These are phyloP conservation scores for Echites panduratus DNA, from an alignment of 257 asterid species.

Conservation along the genomic window DNA sequence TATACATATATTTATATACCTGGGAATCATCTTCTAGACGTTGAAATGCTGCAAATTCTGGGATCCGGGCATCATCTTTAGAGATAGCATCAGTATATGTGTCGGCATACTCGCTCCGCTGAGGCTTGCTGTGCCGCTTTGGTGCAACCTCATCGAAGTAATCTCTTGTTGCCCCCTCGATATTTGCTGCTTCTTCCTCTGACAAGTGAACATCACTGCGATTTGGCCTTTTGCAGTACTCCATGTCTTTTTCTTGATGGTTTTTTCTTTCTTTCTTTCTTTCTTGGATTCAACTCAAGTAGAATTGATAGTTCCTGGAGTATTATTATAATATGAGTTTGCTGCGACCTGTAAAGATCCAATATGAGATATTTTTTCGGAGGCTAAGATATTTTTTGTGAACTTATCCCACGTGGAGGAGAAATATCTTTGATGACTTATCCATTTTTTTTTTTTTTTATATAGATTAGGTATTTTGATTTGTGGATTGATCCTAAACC, in stretches of 20 bases:
- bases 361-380: conserved; percentile 1
- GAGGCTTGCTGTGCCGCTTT: conserved; percentile 86
- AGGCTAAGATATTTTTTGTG: conserved; percentile 6
- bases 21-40: conserved; percentile 59
- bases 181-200: conserved; percentile 53
- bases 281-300: background rate
- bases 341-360: background rate
- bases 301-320: too few species aligned
- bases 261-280: background rate
- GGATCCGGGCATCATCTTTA: conserved; percentile 26
- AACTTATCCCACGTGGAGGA: conserved; percentile 4
- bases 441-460: too few species aligned
- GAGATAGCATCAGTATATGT: conserved; percentile 44
- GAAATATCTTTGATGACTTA: conserved; percentile 11
- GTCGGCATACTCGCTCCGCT: conserved; percentile 73
- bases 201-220: conserved; percentile 75
- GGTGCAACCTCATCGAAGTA: conserved; percentile 72
- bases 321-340: background rate
- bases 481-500: too few species aligned
- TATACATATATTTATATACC: too few species aligned
- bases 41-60: conserved; percentile 54
- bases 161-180: conserved; percentile 55
- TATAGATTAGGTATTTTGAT: too few species aligned
- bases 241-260: conserved; percentile 2
- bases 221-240: conserved; percentile 35